Conservation (phyloP, 208 protist species). For the Kentomonas sorsogonicus region DNA sequence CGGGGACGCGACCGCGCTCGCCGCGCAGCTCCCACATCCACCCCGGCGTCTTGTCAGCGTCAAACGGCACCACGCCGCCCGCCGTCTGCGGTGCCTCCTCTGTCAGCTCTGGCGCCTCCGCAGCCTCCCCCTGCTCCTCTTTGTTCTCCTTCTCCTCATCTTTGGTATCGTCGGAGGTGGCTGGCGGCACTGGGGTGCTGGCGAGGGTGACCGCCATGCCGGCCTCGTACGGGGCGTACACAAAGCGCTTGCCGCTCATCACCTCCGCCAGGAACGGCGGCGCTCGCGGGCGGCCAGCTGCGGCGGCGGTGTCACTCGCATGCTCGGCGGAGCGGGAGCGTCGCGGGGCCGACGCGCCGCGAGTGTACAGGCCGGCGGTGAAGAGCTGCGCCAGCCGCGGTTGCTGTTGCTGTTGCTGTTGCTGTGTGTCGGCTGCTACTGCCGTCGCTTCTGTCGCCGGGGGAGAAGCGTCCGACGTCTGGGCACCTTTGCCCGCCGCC, state of each 20-base stretch:
- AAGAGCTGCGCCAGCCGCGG: neutral
- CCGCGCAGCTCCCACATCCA: conserved; percentile 38
- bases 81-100: neutral
- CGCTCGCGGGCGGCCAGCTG: too few relatives aligned
- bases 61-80: conserved; percentile 3
- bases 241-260: conserved; percentile 8
- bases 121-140: neutral
- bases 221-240: conserved; percentile 6
- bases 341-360: too few relatives aligned
- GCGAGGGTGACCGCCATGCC: conserved; percentile 16
- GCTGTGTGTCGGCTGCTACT: neutral
- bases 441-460: neutral
- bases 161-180: neutral
- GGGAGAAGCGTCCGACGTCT: neutral
- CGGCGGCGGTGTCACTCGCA: too few relatives aligned
- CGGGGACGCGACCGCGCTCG: conserved; percentile 25
- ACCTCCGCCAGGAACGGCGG: conserved; percentile 27
- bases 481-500: conserved; percentile 16
- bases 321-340: too few relatives aligned
- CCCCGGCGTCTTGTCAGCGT: conserved; percentile 18
- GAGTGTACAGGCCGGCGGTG: neutral
- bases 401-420: too few relatives aligned
- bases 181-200: neutral
- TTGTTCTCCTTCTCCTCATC: neutral
- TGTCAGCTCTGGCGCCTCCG: neutral